Percentiles rank a stretch among this genome's conserved stretches.
Conservation (phyloP, 1,284 basidiomycete genomes). For the Peniophora sp. region DNA sequence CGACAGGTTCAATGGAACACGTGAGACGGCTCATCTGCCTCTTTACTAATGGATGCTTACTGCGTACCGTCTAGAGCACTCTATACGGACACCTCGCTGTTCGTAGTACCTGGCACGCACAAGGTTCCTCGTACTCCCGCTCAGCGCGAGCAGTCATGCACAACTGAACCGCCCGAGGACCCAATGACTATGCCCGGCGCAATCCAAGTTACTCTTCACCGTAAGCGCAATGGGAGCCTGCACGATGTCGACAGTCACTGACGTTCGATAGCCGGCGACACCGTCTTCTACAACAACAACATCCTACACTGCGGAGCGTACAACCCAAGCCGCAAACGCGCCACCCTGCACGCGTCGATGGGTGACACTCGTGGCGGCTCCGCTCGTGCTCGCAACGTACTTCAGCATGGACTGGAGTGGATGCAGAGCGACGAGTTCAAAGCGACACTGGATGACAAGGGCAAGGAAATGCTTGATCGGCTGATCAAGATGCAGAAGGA, state of each 20-base stretch:
- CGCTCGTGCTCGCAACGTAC: conserved; percentile 62
- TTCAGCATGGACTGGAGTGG: conserved; percentile 77
- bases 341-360: conserved; percentile 71
- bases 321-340: conserved; percentile 41
- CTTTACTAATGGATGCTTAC: neutral
- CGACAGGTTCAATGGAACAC: conserved; percentile 78
- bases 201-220: conserved; percentile 49
- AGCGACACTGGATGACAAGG: conserved; percentile 37
- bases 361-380: conserved; percentile 59
- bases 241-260: neutral
- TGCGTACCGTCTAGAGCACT: conserved; percentile 33
- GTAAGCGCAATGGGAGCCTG: conserved; percentile 28
- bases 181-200: conserved; percentile 67
- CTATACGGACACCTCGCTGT: conserved; percentile 73
- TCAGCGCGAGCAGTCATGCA: conserved; percentile 54
- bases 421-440: conserved; percentile 57
- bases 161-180: conserved; percentile 43
- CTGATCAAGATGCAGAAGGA: conserved; percentile 50
- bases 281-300: conserved; percentile 79
- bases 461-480: conserved; percentile 52
- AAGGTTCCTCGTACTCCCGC: conserved; percentile 46
- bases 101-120: conserved; percentile 69
- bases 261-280: conserved; percentile 51
- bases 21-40: conserved; percentile 26
- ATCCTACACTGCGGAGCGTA: conserved; percentile 74